These are phyloP conservation scores for Pichia membranifaciens DNA, from an alignment of 805 yeast species.

Conservation along the genomic window DNA sequence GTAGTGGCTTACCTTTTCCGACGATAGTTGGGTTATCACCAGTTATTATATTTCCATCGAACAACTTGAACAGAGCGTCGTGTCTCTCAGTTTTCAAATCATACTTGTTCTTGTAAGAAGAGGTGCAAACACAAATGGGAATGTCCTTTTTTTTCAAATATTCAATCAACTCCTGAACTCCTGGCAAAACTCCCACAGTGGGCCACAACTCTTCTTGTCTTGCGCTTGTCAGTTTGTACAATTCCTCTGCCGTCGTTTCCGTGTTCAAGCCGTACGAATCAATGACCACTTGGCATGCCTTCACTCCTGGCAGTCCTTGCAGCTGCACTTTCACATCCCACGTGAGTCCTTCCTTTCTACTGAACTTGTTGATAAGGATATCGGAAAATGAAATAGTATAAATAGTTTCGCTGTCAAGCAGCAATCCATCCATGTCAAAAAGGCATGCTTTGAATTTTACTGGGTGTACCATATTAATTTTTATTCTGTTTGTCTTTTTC, in stretches of 20 bases:
- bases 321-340: conserved; percentile 87
- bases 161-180: conserved; percentile 66
- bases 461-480: not conserved
- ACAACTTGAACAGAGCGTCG: conserved; percentile 49
- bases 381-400: conserved; percentile 76
- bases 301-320: conserved; percentile 89
- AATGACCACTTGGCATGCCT: conserved; percentile 59
- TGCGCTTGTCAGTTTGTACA: conserved; percentile 43
- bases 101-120: conserved; percentile 60
- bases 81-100: conserved; percentile 70
- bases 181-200: conserved; percentile 65
- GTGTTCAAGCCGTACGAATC: conserved; percentile 63
- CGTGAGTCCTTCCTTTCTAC: conserved; percentile 60
- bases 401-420: conserved; percentile 86
- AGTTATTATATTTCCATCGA: conserved; percentile 62
- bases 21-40: conserved; percentile 83
- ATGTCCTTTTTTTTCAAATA: conserved; percentile 45
- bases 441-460: conserved; percentile 27
- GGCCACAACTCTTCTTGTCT: conserved; percentile 60
- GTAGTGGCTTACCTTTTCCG: conserved; percentile 90
- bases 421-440: conserved; percentile 89
- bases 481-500: not conserved
- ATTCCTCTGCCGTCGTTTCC: conserved; percentile 53
- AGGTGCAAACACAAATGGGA: conserved; percentile 90
- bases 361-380: conserved; percentile 52